Evolutionary conservation across 805 yeast species (phyloP), one percentile per base, ranked within the genome.

Genomic region (Candida ipomoeae): DNA sequence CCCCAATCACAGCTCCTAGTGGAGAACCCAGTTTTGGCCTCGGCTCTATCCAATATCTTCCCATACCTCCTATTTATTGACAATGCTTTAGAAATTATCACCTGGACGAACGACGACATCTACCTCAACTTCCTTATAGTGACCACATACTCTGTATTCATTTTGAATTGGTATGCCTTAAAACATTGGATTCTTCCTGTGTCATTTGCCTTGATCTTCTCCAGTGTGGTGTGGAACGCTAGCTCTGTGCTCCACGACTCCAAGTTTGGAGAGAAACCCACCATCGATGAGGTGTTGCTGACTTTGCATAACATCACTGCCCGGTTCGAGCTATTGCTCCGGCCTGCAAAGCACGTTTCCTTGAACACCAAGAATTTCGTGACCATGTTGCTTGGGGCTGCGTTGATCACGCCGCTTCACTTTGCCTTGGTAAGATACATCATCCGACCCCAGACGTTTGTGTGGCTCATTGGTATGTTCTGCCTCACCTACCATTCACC

Each of bases 31-130:
- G 56, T 69, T 5, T 59, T 80, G n/a, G 68, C 79, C 6, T 65
- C 78, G 7, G 75, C 80, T 1, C 65, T 80, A 29, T 69, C 78
- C 35, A 67, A 74, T 39, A 68, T 74, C 31, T 79, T 76, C 53
- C 84, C 84, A 1, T 65, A 74, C 50, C 62, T 80, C 32, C 58
- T 77, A 14, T 56, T 79, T 20, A 59, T 74, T 5, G 83, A 80
- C 58, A 64, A 69, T 39, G 49, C 71, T 6, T 60, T 80, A 15
- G 77, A 77, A 36, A 61, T 77, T 13, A 52, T 79, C 18, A 79
- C 84, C 1, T 80, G 85, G 85, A 79, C 85, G 1, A 78, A 78
- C 51, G 75, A 70, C 4, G 79, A 78, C 48, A 73, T 75, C 8
- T 78, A 75, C 55, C 67, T 67, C 52, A 80, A 79, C 55, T 71